Evolutionary conservation across 106 monocot genomes (phyloP).

Genomic region (Allium cepa): DNA sequence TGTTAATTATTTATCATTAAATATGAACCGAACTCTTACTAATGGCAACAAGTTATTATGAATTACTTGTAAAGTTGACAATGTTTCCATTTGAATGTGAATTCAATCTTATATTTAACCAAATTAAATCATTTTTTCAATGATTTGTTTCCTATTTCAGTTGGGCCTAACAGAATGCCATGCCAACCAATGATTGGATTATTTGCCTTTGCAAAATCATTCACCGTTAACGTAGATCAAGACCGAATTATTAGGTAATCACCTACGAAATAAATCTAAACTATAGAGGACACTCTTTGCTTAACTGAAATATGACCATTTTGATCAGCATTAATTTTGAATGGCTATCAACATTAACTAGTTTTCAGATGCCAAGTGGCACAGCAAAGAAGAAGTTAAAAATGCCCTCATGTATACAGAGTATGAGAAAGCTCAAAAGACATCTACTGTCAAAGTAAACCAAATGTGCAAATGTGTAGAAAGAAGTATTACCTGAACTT

Average conservation of each 20-base stretch:
- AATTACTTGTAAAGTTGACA: too few relatives aligned
- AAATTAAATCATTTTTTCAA: not conserved
- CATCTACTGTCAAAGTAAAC: conserved; percentile 68
- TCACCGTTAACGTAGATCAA: conserved; percentile 85
- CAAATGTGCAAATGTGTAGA: conserved; percentile 72
- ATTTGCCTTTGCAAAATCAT: conserved; percentile 80
- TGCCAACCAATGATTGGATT: conserved; percentile 97
- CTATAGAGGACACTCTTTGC: not conserved
- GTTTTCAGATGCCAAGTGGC: conserved; percentile 79
- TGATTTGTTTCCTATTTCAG: conserved; percentile 27
- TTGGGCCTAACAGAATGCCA: conserved; percentile 90
- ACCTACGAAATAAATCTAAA: too few relatives aligned
- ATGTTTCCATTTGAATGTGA: not conserved
- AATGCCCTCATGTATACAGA: conserved; percentile 64
- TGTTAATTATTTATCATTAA: too few relatives aligned
- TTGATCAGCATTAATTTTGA: too few relatives aligned
- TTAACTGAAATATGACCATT: not conserved
- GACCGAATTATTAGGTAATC: conserved; percentile 74
- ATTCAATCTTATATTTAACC: not conserved
- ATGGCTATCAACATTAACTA: not conserved
- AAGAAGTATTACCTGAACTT: conserved; percentile 7
- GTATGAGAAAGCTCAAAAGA: conserved; percentile 70
- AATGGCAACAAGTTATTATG: too few relatives aligned
- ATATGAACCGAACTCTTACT: too few relatives aligned
- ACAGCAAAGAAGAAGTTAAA: conserved; percentile 75